Conservation (phyloP, 1,284 basidiomycete species). For the Ustanciosporium gigantosporum region DNA sequence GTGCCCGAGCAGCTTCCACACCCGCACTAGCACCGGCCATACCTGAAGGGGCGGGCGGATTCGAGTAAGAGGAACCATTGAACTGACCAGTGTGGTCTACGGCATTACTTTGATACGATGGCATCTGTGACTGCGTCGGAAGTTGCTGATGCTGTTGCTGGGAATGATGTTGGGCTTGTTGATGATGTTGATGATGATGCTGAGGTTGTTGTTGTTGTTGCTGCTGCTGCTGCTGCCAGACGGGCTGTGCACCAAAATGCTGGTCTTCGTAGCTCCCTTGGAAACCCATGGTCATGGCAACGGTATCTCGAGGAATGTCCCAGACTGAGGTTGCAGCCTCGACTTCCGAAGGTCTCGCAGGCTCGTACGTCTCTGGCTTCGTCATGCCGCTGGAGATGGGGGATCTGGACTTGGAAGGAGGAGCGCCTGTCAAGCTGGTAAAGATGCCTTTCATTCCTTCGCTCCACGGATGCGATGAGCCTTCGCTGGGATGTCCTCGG, state of each 20-base stretch:
- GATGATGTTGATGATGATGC: constrained; percentile 3
- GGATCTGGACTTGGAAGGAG: constrained; percentile 18
- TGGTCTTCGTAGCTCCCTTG: constrained; percentile 26
- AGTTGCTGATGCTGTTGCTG: constrained; percentile 4
- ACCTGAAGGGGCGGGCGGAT: constrained; percentile 23
- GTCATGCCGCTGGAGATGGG: background rate
- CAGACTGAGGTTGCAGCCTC: constrained; percentile 35
- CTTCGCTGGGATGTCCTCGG: constrained; percentile 1
- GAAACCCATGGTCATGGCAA: constrained; percentile 41
- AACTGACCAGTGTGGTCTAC: background rate
- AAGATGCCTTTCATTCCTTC: constrained; percentile 41
- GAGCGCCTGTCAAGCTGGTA: constrained; percentile 34
- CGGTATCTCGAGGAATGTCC: constrained; percentile 33
- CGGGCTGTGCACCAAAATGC: constrained; percentile 1
- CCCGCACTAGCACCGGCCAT: constrained; percentile 17
- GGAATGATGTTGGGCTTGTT: constrained; percentile 22
- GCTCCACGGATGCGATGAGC: constrained; percentile 30
- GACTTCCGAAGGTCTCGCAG: constrained; percentile 27
- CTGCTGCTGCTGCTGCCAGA: constrained; percentile 2
- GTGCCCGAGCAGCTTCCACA: constrained; percentile 9
- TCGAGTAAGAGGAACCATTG: constrained; percentile 9
- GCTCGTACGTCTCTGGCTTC: constrained; percentile 23
- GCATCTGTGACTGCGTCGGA: background rate
- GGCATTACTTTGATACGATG: constrained; percentile 2
- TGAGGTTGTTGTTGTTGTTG: too few relatives aligned